Conservation (phyloP, 306 rosid species). For the Datisca glomerata region DNA sequence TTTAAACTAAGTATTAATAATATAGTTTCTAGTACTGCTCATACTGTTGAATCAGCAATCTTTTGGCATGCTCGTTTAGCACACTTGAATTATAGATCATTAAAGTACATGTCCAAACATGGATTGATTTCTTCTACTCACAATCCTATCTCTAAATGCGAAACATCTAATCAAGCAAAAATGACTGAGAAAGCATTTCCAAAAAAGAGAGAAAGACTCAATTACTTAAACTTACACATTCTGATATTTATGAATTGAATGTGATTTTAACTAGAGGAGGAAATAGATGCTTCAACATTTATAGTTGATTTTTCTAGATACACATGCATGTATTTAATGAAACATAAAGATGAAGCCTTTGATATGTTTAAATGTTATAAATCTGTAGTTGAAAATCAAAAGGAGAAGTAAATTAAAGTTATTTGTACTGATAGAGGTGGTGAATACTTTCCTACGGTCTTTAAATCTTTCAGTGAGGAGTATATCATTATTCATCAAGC, state of each 20-base stretch:
- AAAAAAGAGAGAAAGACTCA: too few relatives aligned
- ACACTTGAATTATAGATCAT: background rate
- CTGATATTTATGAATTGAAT: constrained; percentile 3
- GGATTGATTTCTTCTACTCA: background rate
- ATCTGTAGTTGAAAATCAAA: background rate
- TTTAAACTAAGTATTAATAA: background rate
- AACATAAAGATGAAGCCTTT: too few relatives aligned
- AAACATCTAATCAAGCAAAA: too few relatives aligned
- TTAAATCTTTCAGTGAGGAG: too few relatives aligned
- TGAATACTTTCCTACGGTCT: too few relatives aligned
- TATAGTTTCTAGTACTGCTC: background rate
- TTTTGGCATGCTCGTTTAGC: background rate
- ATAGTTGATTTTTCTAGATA: background rate
- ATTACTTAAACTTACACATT: background rate
- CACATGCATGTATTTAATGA: too few relatives aligned
- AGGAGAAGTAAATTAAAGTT: too few relatives aligned
- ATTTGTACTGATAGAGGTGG: too few relatives aligned
- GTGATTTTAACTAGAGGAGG: background rate
- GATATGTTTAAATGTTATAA: background rate
- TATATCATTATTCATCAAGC: too few relatives aligned
- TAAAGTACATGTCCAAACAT: background rate
- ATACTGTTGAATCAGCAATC: background rate
- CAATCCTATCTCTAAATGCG: background rate
- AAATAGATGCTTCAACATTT: background rate
- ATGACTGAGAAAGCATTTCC: constrained; percentile 2